These are phyloP conservation scores for Fusarium longipes DNA, from an alignment of 2,329 filamentous ascomycete species.

Conservation along the genomic window DNA sequence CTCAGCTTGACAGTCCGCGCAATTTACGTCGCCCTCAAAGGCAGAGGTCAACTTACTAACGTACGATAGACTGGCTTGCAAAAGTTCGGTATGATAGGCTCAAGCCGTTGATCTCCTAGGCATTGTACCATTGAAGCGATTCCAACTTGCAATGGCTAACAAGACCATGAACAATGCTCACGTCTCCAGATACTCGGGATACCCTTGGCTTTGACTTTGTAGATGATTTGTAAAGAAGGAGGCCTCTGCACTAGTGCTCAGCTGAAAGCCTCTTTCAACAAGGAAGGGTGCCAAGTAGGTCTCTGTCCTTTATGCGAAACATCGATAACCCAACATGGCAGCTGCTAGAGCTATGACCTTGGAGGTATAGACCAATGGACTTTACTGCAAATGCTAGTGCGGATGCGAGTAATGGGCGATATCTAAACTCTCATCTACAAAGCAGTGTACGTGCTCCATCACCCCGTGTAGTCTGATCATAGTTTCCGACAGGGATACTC, in stretches of 20 bases:
- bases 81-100: too few relatives aligned
- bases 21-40: too few relatives aligned
- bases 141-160: too few relatives aligned
- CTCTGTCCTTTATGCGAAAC: background rate
- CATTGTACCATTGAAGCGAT: too few relatives aligned
- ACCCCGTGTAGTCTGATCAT: background rate
- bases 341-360: background rate
- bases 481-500: background rate
- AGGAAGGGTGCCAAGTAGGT: too few relatives aligned
- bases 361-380: background rate
- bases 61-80: too few relatives aligned
- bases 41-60: too few relatives aligned
- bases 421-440: background rate
- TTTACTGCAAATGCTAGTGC: background rate
- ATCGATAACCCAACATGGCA: too few relatives aligned
- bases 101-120: too few relatives aligned
- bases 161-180: too few relatives aligned
- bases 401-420: rapidly evolving
- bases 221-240: background rate
- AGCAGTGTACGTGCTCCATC: background rate
- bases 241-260: background rate
- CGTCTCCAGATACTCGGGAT: background rate
- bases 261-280: too few relatives aligned
- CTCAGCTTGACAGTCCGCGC: too few relatives aligned
- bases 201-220: background rate